A percentile compares a stretch with the other conserved stretches of the same genome.
Evolutionary conservation across 306 rosid species (phyloP).

Genomic region (Quercus mongolica): DNA sequence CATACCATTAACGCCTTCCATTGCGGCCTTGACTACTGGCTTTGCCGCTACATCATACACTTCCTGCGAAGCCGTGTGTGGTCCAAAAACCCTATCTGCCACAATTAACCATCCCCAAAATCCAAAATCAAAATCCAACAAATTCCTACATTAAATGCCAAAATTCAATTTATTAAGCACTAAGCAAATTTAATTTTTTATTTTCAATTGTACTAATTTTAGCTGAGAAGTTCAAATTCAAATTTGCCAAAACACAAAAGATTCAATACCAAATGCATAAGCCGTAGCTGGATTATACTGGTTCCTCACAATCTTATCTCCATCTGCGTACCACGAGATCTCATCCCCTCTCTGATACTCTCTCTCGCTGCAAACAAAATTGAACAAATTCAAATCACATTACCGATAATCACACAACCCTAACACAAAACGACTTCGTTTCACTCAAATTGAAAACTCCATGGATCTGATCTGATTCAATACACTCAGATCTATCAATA

Average conservation of each 20-base stretch:
- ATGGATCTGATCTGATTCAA: slow-evolving; percentile 81
- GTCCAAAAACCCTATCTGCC: slow-evolving; percentile 98
- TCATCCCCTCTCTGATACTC: slow-evolving; percentile 95
- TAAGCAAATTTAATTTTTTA: background rate
- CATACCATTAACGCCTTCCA: slow-evolving; percentile 98
- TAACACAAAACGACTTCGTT: slow-evolving; percentile 27
- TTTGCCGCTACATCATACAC: slow-evolving; percentile 97
- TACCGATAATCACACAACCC: slow-evolving; percentile 21
- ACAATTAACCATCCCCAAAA: slow-evolving; percentile 28
- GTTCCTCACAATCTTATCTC: slow-evolving; percentile 87
- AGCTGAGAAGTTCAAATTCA: slow-evolving; percentile 5
- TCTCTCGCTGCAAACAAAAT: slow-evolving; percentile 79
- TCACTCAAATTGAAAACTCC: background rate
- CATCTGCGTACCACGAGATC: slow-evolving; percentile 95
- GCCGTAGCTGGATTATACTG: slow-evolving; percentile 88
- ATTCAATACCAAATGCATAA: slow-evolving; percentile 84
- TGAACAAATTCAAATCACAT: slow-evolving; percentile 28
- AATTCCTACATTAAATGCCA: slow-evolving; percentile 8
- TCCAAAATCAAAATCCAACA: slow-evolving; percentile 24
- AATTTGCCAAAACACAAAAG: background rate
- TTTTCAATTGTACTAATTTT: background rate
- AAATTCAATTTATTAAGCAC: slow-evolving; percentile 3
- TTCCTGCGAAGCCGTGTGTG: slow-evolving; percentile 67
- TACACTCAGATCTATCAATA: slow-evolving; percentile 66
- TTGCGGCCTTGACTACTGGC: slow-evolving; percentile 95